Evolutionary conservation across 176 grass and related monocot genomes (phyloP), one percentile per base, ranked within the genome.

Genomic region (Avena eriantha): DNA sequence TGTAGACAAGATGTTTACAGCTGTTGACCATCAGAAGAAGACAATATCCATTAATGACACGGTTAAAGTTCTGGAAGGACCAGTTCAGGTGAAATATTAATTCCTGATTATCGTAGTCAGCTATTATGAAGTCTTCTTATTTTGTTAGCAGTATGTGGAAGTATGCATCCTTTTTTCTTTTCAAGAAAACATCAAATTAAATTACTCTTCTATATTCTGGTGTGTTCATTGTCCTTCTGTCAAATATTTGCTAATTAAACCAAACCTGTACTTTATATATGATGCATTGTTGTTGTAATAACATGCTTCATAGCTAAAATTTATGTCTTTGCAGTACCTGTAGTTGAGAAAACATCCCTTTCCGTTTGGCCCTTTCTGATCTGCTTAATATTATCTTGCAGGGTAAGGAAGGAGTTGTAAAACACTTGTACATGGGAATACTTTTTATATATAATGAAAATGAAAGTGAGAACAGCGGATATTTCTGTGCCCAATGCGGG

Each of bases 1-100:
- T 26, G 84, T 76, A n/a, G 97, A 99, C 80, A 99, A 94, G 82
- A 99, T 99, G 97, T 96, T 99, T 88, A 96, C 92, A 57, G 97
- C 97, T 82, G 82, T 90, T 70, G 97, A 99, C 79, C 85, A 67
- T 45, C 84, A 96, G 22, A 94, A 87, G 71, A 96, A 93, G 76
- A 91, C 24, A 54, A 90, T 99, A 92, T 90, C 87, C 56, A 94
- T 99, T 82, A 93, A 94, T 49, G 97, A 99, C 71, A 87, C 80
- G 78, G 90, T 99, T 80, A 95, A 88, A 74, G 83, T 94, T 89
- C 64, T 89, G 45, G 92, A 90, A 77, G 97, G 94, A 31, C 87
- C 97, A 49, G 82, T 58, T 59, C 79, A 99, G 93, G 97, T 99
- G 73, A 87, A 29, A 83, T 60, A 49, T 79, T 83, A 67, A 67